These are phyloP conservation scores for Fusarium sp. DNA, from an alignment of 2,329 filamentous ascomycete genomes.

Conservation along the genomic window DNA sequence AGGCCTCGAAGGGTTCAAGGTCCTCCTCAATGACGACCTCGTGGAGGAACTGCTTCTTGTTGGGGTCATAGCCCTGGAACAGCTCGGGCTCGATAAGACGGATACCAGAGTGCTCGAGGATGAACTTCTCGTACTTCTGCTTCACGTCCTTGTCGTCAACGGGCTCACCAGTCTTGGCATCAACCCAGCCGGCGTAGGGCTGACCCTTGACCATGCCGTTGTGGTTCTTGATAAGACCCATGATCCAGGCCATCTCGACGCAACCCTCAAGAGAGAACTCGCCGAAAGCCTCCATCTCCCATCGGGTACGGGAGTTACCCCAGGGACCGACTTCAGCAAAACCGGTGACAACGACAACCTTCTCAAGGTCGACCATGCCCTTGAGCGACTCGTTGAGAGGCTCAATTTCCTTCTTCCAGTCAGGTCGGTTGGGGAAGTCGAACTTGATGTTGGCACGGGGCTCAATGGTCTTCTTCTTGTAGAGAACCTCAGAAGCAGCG, in stretches of 20 bases:
- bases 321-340: conserved; percentile 97
- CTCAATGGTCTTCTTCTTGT: conserved; percentile 93
- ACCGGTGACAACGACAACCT: conserved; percentile 96
- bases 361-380: conserved; percentile 98
- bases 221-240: conserved; percentile 99
- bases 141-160: conserved; percentile 99
- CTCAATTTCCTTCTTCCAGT: conserved; percentile 92
- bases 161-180: conserved; percentile 92
- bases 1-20: conserved; percentile 95
- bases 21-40: conserved; percentile 98
- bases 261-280: conserved; percentile 98
- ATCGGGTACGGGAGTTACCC: conserved; percentile 97
- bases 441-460: conserved; percentile 98
- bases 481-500: conserved; percentile 89
- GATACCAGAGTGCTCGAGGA: conserved; percentile 96
- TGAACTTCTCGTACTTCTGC: conserved; percentile 95
- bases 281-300: conserved; percentile 99
- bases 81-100: conserved; percentile 97
- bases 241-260: conserved; percentile 99
- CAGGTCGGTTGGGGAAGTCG: conserved; percentile 89
- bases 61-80: conserved; percentile 96
- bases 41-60: conserved; percentile 98
- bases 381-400: conserved; percentile 90
- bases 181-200: conserved; percentile 96
- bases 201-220: conserved; percentile 96